Evolutionary conservation across 371 early-diverging fungal genomes (phyloP).

Genomic region (Neoconidiobolus thromboides): DNA sequence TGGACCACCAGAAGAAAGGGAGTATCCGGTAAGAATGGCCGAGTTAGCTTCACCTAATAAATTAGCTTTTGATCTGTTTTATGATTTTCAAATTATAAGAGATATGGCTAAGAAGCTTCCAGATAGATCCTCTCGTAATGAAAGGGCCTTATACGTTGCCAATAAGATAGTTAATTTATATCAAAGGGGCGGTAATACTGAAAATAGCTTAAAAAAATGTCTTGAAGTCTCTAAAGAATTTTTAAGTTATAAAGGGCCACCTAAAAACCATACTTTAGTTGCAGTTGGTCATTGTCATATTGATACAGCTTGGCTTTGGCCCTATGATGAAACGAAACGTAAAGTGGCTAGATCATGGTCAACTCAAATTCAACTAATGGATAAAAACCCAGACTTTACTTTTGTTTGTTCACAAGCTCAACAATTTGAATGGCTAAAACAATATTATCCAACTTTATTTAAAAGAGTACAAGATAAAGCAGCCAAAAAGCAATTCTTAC

Average conservation of each 20-base stretch:
- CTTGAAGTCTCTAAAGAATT: slow-evolving; percentile 36
- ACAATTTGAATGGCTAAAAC: slow-evolving; percentile 83
- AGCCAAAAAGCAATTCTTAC: slow-evolving; percentile 64
- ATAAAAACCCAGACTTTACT: slow-evolving; percentile 63
- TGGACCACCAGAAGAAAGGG: slow-evolving; percentile 46
- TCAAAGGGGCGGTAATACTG: slow-evolving; percentile 12
- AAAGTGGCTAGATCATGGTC: slow-evolving; percentile 87
- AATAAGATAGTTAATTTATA: slow-evolving; percentile 66
- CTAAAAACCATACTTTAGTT: slow-evolving; percentile 35
- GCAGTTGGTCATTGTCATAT: slow-evolving; percentile 79
- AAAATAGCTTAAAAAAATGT: slow-evolving; percentile 25
- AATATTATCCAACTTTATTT: slow-evolving; percentile 68
- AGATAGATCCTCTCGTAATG: slow-evolving; percentile 34
- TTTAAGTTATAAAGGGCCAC: slow-evolving; percentile 32
- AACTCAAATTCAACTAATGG: slow-evolving; percentile 67
- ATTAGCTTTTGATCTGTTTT: slow-evolving; percentile 38
- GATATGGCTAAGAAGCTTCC: slow-evolving; percentile 63
- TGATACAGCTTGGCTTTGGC: slow-evolving; percentile 57
- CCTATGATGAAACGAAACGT: slow-evolving; percentile 88
- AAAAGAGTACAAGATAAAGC: slow-evolving; percentile 45
- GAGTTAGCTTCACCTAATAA: slow-evolving; percentile 51
- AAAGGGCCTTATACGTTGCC: slow-evolving; percentile 59
- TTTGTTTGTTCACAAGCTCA: slow-evolving; percentile 93
- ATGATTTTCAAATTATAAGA: slow-evolving; percentile 58
- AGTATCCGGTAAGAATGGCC: slow-evolving; percentile 20